A percentile compares a stretch with the other conserved stretches of the same genome.
phyloP scores from a whole-genome alignment of 2,329 filamentous ascomycete genomes.

The Sphaerulina musiva region DNA sequence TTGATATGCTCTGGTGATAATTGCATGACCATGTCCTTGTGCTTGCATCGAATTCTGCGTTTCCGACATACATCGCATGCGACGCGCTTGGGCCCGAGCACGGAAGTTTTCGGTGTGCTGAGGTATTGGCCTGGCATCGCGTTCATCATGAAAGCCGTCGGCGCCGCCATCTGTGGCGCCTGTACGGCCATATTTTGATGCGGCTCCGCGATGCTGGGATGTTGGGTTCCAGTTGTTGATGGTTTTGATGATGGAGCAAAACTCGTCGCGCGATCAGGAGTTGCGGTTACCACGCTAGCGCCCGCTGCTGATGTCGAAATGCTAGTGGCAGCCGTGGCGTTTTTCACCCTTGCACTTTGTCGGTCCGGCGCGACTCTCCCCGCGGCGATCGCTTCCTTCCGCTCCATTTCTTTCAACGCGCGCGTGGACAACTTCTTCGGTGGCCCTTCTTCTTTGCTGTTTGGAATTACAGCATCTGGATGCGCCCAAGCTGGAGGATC shows the following conservation, averaged over 20 bases:
- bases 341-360: conserved; percentile 39
- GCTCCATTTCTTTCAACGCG: conserved; percentile 51
- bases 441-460: conserved; percentile 43
- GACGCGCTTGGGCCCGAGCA: conserved; percentile 54
- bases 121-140: conserved; percentile 33
- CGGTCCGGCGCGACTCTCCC: conserved; percentile 41
- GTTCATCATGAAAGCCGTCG: conserved; percentile 27
- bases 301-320: conserved; percentile 19
- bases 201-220: conserved; percentile 22
- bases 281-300: conserved; percentile 14
- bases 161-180: conserved; percentile 17
- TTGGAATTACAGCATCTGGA: conserved; percentile 50
- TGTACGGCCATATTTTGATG: conserved; percentile 22
- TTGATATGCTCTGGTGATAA: conserved; percentile 15
- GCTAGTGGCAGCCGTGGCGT: conserved; percentile 12
- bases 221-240: conserved; percentile 7
- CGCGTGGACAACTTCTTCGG: conserved; percentile 50
- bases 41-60: conserved; percentile 56
- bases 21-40: conserved; percentile 50
- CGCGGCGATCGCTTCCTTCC: conserved; percentile 44
- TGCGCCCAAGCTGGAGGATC: conserved; percentile 56
- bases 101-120: conserved; percentile 51
- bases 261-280: conserved; percentile 23
- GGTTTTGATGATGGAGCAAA: conserved; percentile 23
- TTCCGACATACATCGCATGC: conserved; percentile 59